Conservation (phyloP, 2,329 filamentous ascomycete species). For the Didymella pinodella region DNA sequence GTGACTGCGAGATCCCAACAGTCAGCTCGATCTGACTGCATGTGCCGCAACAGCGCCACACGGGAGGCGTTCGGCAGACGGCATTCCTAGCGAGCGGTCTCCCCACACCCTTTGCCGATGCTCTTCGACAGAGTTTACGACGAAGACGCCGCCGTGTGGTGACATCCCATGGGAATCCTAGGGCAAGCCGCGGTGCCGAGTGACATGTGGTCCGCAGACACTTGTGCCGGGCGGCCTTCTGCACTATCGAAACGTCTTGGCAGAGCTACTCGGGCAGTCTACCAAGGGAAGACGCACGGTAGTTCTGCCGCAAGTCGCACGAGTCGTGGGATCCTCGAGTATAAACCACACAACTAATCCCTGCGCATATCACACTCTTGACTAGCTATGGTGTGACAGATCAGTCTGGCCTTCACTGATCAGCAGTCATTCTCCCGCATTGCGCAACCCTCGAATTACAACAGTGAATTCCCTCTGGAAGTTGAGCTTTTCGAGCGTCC, state of each 20-base stretch:
- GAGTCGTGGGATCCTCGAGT: conserved; percentile 15
- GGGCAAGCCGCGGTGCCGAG: conserved; percentile 3
- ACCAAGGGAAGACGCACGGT: conserved; percentile 9
- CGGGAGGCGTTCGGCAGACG: conserved; percentile 16
- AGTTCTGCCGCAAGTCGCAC: conserved; percentile 12
- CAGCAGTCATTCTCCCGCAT: conserved; percentile 7
- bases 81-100: conserved; percentile 13
- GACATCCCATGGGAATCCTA: conserved; percentile 7
- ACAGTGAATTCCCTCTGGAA: background rate
- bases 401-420: conserved; percentile 16
- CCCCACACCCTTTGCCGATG: conserved; percentile 16
- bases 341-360: conserved; percentile 14
- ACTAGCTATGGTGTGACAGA: conserved; percentile 7
- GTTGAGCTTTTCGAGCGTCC: background rate
- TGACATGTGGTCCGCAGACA: conserved; percentile 10
- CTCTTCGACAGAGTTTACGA: conserved; percentile 1
- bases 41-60: conserved; percentile 2
- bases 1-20: conserved; percentile 4
- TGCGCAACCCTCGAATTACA: conserved; percentile 5
- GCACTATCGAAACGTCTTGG: conserved; percentile 22
- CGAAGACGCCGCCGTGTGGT: conserved; percentile 3
- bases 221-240: conserved; percentile 5
- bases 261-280: conserved; percentile 2
- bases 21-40: conserved; percentile 11
- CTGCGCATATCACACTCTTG: conserved; percentile 13